Base-by-base conservation (phyloP, 306 rosid species). In the Ormosia emarginata region DNA sequence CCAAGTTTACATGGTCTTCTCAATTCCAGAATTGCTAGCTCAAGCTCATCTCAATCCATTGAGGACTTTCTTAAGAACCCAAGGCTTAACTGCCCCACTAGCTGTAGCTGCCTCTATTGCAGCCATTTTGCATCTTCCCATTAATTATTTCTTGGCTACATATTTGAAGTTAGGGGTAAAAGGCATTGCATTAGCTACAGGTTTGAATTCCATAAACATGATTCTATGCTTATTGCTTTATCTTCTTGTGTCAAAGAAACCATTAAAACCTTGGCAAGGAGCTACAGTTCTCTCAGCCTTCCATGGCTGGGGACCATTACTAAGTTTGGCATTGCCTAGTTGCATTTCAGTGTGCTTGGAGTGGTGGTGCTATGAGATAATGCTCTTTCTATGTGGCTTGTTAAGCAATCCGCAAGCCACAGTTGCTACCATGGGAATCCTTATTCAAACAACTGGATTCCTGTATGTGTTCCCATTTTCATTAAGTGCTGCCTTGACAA, bases 361-460 rank as follows among this genome's bases (percentile, higher is more conserved):
- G 70, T 92, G 96, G 97, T 92, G 98, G 98, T 92, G 97, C 85
- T 94, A 94, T 32, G 98, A 92, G 78, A 91, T 94, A 43, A 88
- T 94, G 97, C 52, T 94, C 70, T 88, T 92, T 53, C 78, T 92
- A 12, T 92, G 98, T 74, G 97, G 97, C 4, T 34, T 90, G 4
- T 72, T 92, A 30, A 83, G 81, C 9, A 84, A 91, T 67, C 97
- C 97, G 34, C 89, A 94, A 58, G 81, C 85, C 17, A 90, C 92
- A 24, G 86, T 94, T 15, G 94, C 97, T 8, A 88, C 98, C 1
- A 94, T 94, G 98, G 98, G 98, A 0, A 91, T 94, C 5, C 89
- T 92, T 0, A 90, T 94, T 57, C 98, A 94, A 78, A 94, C 98
- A 43, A 90, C 95, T 0, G 95, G 98, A 13, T 67, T 94, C 50